Base-by-base conservation (phyloP, 805 yeast species). In the Saccharomyces mikatae region DNA sequence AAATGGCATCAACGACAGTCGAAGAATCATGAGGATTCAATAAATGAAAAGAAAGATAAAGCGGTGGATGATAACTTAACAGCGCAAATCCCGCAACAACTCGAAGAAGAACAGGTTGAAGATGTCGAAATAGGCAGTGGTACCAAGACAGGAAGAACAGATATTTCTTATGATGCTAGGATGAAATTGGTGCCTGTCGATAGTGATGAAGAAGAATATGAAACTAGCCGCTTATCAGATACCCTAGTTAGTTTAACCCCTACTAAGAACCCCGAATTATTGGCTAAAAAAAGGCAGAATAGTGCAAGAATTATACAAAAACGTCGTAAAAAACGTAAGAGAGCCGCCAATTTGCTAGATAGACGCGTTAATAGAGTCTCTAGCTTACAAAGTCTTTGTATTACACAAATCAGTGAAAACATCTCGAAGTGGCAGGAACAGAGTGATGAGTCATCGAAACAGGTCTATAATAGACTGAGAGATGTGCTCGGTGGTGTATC, bases 401-500 rank as follows among this genome's bases (percentile, higher is more conserved):
- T 94, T 57, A 72, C 76, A 30, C 74, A 80, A 79, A 61, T 86
- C 81, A 57, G 89, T 87, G 50, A 63, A 48, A 67, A 66, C 51
- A 69, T 69, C 28, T 36, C 53, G 11, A 60, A 58, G 41, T 57
- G 64, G 56, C 64, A 66, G 44, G 57, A 56, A 9, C 63, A 61
- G 21, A 46, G 57, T 6, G 56, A 51, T n/a, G 51, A 55, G 5
- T 57, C 55, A 53, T 47, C 52, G 4, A n/a, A 47, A 10, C 46
- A 51, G 8, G 41, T 59, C 13, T 62, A 58, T 22, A 53, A 63
- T 3, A 61, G 62, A 31, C 57, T 69, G n/a, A 61, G 73, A 53
- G 96, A 91, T 5, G 83, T 80, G 2, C 74, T 94, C 52, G 98
- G 97, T 41, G 96, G 88, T 59, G 86, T 94, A 56, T 96, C 98